Base-by-base conservation (phyloP, 2,329 filamentous ascomycete genomes). In the Penicillium sp. region DNA sequence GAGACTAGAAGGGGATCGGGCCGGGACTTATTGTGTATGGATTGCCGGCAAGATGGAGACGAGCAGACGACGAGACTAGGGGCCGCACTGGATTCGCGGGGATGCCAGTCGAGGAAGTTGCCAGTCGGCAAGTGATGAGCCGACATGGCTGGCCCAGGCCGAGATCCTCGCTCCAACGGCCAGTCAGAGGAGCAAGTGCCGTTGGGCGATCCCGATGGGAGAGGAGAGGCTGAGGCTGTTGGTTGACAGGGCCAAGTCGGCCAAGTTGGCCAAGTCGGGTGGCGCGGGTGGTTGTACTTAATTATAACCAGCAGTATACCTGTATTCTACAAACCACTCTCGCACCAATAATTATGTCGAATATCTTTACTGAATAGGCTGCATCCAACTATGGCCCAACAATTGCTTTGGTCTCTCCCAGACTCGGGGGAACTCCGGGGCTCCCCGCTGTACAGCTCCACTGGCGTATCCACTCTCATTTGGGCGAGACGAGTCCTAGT, bases 261-360 rank as follows among this genome's bases (percentile, higher is more conserved):
- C 46, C 46, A 26, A 49, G 39, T 37, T 29, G 29, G 46, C 45
- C 40, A 42, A 49, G 47, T 39, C 47, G 47, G 47, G 47, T 49
- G 47, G 47, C 47, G 18, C n/a, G n/a, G n/a, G n/a, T n/a, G n/a
- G n/a, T n/a, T n/a, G n/a, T n/a, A n/a, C n/a, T n/a, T n/a, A n/a
- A n/a, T n/a, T n/a, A n/a, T n/a, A n/a, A n/a, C n/a, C n/a, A n/a
- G n/a, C n/a, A n/a, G n/a, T n/a, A n/a, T n/a, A n/a, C n/a, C n/a
- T n/a, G n/a, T n/a, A n/a, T n/a, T n/a, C n/a, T n/a, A n/a, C n/a
- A n/a, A n/a, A n/a, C n/a, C n/a, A n/a, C n/a, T n/a, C n/a, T n/a
- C n/a, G n/a, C n/a, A n/a, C n/a, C n/a, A n/a, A n/a, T n/a, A n/a
- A n/a, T n/a, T n/a, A n/a, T n/a, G n/a, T n/a, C n/a, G n/a, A n/a